phyloP scores from a whole-genome alignment of 768 basidiomycete species.

The Termitomyces bulborhizus region DNA sequence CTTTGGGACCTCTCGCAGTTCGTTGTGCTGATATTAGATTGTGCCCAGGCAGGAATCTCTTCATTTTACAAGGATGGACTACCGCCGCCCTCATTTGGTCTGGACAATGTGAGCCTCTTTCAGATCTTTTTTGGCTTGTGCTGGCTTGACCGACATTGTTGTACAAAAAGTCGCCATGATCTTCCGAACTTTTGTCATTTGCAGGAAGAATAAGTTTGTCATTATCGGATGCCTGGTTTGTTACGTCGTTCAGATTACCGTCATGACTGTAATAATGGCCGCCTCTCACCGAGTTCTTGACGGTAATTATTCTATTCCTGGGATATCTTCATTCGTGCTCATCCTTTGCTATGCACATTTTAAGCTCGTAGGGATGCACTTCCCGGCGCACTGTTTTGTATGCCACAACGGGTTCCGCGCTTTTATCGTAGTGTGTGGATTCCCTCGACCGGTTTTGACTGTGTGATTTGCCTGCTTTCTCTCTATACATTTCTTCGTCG shows the following conservation, averaged over 20 bases:
- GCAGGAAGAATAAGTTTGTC: constrained; percentile 9
- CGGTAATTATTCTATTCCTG: constrained; percentile 5
- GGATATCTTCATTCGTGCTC: background rate
- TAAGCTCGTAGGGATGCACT: constrained; percentile 9
- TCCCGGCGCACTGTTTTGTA: constrained; percentile 13
- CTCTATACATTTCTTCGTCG: constrained; percentile 14
- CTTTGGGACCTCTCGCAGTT: background rate
- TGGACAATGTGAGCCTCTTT: constrained; percentile 19
- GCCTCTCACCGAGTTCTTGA: constrained; percentile 8
- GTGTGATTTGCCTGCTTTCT: constrained; percentile 15
- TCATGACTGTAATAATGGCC: constrained; percentile 13
- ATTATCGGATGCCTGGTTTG: constrained; percentile 6
- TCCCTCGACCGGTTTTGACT: constrained; percentile 18
- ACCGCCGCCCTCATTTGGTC: constrained; percentile 20
- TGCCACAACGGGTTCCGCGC: constrained; percentile 11
- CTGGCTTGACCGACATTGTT: background rate
- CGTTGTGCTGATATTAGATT: background rate
- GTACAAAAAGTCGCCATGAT: constrained; percentile 16
- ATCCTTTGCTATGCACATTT: background rate
- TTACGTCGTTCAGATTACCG: constrained; percentile 14
- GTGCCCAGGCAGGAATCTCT: constrained; percentile 16
- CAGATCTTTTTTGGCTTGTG: background rate
- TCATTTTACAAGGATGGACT: constrained; percentile 16
- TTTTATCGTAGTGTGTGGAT: constrained; percentile 20
- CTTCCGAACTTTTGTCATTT: constrained; percentile 21